Percentiles rank a stretch among this genome's conserved stretches.
phyloP scores from a whole-genome alignment of 2,329 filamentous ascomycete species.

The Aciculosporium take region DNA sequence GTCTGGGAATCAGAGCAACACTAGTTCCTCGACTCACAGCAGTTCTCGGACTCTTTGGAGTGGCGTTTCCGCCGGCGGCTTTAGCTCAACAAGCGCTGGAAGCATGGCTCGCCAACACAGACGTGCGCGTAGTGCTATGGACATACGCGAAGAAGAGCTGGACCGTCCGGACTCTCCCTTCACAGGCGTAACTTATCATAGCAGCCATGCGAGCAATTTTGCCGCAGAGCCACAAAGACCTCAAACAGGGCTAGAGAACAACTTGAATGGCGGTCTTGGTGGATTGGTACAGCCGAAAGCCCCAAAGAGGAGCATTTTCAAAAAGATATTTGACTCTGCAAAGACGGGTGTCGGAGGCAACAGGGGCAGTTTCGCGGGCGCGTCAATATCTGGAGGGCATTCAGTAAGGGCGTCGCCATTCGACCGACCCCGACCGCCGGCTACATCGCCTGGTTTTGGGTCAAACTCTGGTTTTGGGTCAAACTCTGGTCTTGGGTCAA shows the following conservation, averaged over 20 bases:
- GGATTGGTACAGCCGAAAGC: slow-evolving; percentile 63
- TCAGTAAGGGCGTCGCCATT: slow-evolving; percentile 29
- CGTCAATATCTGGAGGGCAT: slow-evolving; percentile 25
- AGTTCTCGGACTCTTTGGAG: slow-evolving; percentile 88
- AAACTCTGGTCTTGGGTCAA: slow-evolving; percentile 31
- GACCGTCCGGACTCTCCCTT: slow-evolving; percentile 50
- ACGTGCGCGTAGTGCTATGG: slow-evolving; percentile 51
- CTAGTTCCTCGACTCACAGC: slow-evolving; percentile 60
- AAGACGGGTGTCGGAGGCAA: slow-evolving; percentile 88
- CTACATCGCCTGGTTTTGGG: slow-evolving; percentile 29
- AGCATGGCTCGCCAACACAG: slow-evolving; percentile 70
- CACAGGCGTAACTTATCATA: slow-evolving; percentile 78
- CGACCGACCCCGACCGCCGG: slow-evolving; percentile 23
- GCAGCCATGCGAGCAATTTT: slow-evolving; percentile 58
- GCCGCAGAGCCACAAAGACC: slow-evolving; percentile 39
- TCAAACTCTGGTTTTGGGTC: slow-evolving; percentile 33
- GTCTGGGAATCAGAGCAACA: slow-evolving; percentile 54
- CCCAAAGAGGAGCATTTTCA: slow-evolving; percentile 83
- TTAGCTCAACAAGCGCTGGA: slow-evolving; percentile 90
- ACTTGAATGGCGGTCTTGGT: slow-evolving; percentile 56
- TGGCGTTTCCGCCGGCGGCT: slow-evolving; percentile 73
- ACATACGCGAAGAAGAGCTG: slow-evolving; percentile 39
- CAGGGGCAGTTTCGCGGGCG: slow-evolving; percentile 64
- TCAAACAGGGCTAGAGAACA: slow-evolving; percentile 50
- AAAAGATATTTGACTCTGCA: slow-evolving; percentile 84